These are phyloP conservation scores for Phytophthora macrochlamydospora DNA, from an alignment of 352 stramenopile genomes.

Conservation along the genomic window DNA sequence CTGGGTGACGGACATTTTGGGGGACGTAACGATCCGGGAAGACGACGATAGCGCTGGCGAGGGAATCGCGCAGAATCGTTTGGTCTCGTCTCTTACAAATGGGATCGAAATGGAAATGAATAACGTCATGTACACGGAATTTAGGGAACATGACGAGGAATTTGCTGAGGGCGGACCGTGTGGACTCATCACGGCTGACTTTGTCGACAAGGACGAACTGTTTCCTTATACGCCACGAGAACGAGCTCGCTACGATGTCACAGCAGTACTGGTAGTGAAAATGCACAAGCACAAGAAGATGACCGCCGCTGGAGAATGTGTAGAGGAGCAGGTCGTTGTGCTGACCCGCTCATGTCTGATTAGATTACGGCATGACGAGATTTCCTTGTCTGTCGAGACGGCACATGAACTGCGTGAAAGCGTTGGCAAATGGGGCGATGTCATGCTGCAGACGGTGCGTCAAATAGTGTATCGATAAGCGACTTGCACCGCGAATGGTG, in stretches of 20 bases:
- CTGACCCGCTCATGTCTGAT: slow-evolving; percentile 36
- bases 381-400: slow-evolving; percentile 25
- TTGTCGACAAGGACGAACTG: slow-evolving; percentile 45
- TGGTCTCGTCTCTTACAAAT: slow-evolving; percentile 42
- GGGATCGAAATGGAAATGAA: slow-evolving; percentile 50
- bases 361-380: slow-evolving; percentile 26
- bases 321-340: slow-evolving; percentile 35
- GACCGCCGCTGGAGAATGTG: slow-evolving; percentile 5
- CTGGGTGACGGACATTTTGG: slow-evolving; percentile 55
- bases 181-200: slow-evolving; percentile 35
- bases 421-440: slow-evolving; percentile 49
- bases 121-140: slow-evolving; percentile 40
- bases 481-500: too few relatives aligned
- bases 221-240: slow-evolving; percentile 35
- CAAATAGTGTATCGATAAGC: slow-evolving; percentile 36
- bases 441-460: slow-evolving; percentile 52
- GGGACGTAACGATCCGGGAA: slow-evolving; percentile 60
- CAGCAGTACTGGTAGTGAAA: slow-evolving; percentile 28
- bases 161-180: slow-evolving; percentile 14
- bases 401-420: slow-evolving; percentile 49
- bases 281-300: slow-evolving; percentile 16
- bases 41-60: slow-evolving; percentile 51
- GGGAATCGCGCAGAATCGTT: slow-evolving; percentile 49
- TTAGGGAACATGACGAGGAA: slow-evolving; percentile 19
- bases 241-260: slow-evolving; percentile 43